Evolutionary conservation across 768 basidiomycete species (phyloP).

Genomic region (Mrakia frigida): DNA sequence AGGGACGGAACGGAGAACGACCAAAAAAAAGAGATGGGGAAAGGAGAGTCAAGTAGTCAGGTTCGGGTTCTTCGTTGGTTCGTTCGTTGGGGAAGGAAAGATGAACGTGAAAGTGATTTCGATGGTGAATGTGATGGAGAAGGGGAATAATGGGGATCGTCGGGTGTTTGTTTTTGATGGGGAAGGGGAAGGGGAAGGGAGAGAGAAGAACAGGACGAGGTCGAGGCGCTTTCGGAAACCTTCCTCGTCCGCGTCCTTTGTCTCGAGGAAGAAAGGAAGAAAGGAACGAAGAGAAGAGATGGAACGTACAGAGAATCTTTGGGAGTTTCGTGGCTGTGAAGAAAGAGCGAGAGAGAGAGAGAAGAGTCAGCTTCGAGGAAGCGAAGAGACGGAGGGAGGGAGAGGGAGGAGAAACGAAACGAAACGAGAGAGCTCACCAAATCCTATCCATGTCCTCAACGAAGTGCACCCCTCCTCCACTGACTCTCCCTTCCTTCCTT

Average conservation of each 20-base stretch:
- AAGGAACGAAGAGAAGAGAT: background rate
- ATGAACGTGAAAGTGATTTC: too few species aligned
- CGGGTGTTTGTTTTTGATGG: background rate
- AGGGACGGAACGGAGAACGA: background rate
- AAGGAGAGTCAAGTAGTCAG: too few species aligned
- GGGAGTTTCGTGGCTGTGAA: constrained; percentile 2
- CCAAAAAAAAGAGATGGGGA: too few species aligned
- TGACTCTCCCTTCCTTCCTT: background rate
- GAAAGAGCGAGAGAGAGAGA: background rate
- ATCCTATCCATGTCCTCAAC: constrained; percentile 6
- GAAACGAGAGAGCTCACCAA: background rate
- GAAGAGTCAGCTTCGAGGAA: background rate
- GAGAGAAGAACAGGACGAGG: too few species aligned
- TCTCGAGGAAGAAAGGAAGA: background rate
- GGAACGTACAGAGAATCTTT: background rate
- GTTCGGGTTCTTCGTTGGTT: too few species aligned
- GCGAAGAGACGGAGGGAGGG: too few species aligned
- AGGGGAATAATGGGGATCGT: too few species aligned
- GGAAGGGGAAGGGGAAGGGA: too few species aligned
- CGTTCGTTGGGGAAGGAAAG: too few species aligned
- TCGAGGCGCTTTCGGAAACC: background rate
- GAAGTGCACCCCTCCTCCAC: constrained; percentile 7
- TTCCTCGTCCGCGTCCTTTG: background rate
- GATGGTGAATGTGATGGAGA: too few species aligned
- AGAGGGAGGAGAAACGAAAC: background rate